These are phyloP conservation scores for Prototheca wickerhamii DNA, from an alignment of 163 green algal genomes.

Conservation along the genomic window DNA sequence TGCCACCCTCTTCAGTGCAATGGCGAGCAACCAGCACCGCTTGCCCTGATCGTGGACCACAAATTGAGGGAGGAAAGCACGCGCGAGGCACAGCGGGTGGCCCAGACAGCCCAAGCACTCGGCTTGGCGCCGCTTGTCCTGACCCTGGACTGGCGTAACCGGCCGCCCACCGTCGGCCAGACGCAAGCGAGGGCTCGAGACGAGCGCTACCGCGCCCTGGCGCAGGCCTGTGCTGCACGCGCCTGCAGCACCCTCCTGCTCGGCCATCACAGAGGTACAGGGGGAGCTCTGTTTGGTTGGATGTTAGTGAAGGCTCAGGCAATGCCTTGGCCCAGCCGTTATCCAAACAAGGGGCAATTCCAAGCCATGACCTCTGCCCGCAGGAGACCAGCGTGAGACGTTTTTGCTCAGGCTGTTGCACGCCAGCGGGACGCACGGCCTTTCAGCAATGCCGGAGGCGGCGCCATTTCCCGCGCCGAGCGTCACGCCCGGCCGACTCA, in stretches of 20 bases:
- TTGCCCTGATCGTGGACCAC: conserved; percentile 40
- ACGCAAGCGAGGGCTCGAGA: conserved; percentile 20
- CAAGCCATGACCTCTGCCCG: not conserved
- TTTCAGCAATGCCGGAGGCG: conserved; percentile 26
- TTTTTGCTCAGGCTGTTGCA: conserved; percentile 37
- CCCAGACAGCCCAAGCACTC: conserved; percentile 8
- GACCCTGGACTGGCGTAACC: conserved; percentile 19
- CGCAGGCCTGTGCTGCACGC: conserved; percentile 1
- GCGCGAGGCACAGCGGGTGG: conserved; percentile 18
- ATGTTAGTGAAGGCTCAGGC: no score
- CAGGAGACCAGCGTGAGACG: conserved; percentile 38
- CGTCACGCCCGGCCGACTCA: conserved; percentile 3
- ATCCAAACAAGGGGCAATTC: not conserved
- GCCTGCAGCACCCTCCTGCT: conserved; percentile 20
- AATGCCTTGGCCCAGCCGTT: no score
- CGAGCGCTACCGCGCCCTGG: conserved; percentile 25
- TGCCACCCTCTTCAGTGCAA: no score
- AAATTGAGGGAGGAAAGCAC: conserved; percentile 23
- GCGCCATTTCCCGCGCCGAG: not conserved
- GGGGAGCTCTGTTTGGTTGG: not conserved
- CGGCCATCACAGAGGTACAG: conserved; percentile 31
- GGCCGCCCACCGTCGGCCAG: not conserved
- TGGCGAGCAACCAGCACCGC: conserved; percentile 1
- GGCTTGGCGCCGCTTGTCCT: conserved; percentile 20
- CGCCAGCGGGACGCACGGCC: conserved; percentile 32